phyloP scores from a whole-genome alignment of 345 rosid species.

The Salix arbutifolia region DNA sequence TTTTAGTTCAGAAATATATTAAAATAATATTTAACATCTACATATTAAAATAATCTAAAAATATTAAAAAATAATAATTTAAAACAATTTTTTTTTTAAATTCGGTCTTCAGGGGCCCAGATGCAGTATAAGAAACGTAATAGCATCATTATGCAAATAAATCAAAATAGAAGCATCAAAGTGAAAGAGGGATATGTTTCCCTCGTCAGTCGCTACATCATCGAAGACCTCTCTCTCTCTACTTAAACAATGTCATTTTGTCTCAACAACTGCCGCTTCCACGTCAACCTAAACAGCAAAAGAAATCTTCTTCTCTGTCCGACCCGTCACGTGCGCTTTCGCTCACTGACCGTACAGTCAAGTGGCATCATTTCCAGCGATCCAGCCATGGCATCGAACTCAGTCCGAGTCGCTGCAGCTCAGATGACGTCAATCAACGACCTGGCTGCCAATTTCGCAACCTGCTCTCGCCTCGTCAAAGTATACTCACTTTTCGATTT shows the following conservation, averaged over 20 bases:
- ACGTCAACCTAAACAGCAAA: not conserved
- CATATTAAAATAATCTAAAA: too few relatives aligned
- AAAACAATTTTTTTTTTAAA: too few relatives aligned
- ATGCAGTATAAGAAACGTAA: not conserved
- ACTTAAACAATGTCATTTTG: not conserved
- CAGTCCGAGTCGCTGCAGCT: conserved; percentile 84
- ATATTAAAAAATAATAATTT: too few relatives aligned
- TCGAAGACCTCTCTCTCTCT: not conserved
- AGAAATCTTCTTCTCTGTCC: not conserved
- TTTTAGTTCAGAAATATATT: too few relatives aligned
- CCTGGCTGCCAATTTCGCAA: conserved; percentile 66
- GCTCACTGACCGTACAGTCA: conserved; percentile 13
- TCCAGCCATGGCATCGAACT: conserved; percentile 42
- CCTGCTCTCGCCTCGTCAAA: conserved; percentile 85
- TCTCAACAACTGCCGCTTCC: not conserved
- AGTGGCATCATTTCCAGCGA: conserved; percentile 22
- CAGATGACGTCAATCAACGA: conserved; percentile 96
- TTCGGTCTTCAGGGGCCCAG: not conserved
- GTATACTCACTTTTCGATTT: conserved; percentile 22
- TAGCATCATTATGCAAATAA: not conserved
- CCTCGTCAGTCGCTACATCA: not conserved
- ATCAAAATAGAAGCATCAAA: not conserved
- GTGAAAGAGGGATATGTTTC: not conserved
- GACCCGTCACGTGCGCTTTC: conserved; percentile 8
- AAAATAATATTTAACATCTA: too few relatives aligned